Base-by-base conservation (phyloP, 345 rosid genomes). In the Schrenkiella parvula region DNA sequence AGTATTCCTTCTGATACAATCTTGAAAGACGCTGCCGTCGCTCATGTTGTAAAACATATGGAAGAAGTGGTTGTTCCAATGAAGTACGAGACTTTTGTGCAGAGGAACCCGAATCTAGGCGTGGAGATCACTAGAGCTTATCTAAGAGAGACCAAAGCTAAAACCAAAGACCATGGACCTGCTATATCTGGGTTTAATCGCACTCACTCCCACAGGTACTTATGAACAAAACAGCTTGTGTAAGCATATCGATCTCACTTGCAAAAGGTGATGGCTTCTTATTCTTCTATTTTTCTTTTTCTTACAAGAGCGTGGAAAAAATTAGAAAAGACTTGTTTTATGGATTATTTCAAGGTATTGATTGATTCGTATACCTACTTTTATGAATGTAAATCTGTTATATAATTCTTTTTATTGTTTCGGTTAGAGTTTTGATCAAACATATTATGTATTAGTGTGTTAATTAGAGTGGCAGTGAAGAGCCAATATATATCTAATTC, bases 61-160 rank as follows among this genome's bases (percentile, higher is more conserved):
- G 79, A 75, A 53, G 65, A 75, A 68, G 79, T 75, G 18, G 79
- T 75, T 23, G 25, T 75, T 25, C 74, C 79, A 0, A 68, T 75
- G 70, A 75, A 75, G 43, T 75, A 75, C 52, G 79, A 75, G 79
- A 75, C 64, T 0, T 75, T 75, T 75, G 74, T 34, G 43, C 69
- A 52, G 79, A 68, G 74, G 70, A 75, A 68, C 34, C 79, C 79
- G 1, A 22, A 68, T 61, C 52, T 75, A 14, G 55, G 79, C 26
- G 79, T 75, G 11, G 74, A 68, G 64, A 68, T 75, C 57, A 75
- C 79, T 32, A 46, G 79, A 29, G 64, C 74, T 19, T 75, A 13
- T 61, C 64, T 75, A 4, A 74, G 78, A 60, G 63, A 41, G 9
- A 74, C 68, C 46, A 58, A 29, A 48, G 56, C 78, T 26, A 66